Evolutionary conservation across 176 grass and related monocot genomes (phyloP).

Genomic region (Raddia distichophylla): DNA sequence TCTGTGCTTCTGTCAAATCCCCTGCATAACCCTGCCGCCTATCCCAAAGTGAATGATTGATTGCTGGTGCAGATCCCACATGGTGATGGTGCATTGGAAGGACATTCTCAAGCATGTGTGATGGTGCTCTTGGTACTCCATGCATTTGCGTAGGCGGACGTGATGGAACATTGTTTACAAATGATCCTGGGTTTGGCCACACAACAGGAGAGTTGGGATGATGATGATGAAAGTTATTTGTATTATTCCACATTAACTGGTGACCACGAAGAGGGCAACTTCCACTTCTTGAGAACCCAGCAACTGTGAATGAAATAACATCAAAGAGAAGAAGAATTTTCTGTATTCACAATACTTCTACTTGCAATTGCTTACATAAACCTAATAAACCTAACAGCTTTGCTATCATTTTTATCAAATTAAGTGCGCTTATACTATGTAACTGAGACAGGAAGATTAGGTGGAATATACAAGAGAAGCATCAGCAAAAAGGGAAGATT

Average conservation of each 20-base stretch:
- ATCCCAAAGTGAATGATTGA: slow-evolving; percentile 74
- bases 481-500: neutral
- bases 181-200: slow-evolving; percentile 64
- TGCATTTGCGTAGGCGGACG: slow-evolving; percentile 55
- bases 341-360: neutral
- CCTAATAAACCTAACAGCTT: slow-evolving; percentile 10
- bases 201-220: slow-evolving; percentile 48
- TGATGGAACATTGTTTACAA: slow-evolving; percentile 59
- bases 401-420: neutral
- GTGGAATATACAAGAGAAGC: neutral
- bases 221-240: slow-evolving; percentile 47
- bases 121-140: slow-evolving; percentile 67
- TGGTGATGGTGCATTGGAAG: slow-evolving; percentile 66
- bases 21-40: slow-evolving; percentile 54
- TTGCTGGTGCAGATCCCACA: slow-evolving; percentile 79
- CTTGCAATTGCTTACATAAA: slow-evolving; percentile 3
- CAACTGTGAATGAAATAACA: slow-evolving; percentile 46
- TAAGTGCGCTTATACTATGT: neutral
- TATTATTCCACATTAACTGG: slow-evolving; percentile 80
- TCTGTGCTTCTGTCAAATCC: slow-evolving; percentile 51
- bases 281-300: slow-evolving; percentile 78
- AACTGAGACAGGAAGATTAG: neutral
- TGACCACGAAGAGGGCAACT: slow-evolving; percentile 60
- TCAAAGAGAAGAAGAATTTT: slow-evolving; percentile 19
- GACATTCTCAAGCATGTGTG: slow-evolving; percentile 63